Evolutionary conservation across 1,284 basidiomycete genomes (phyloP), one percentile per base, ranked within the genome.

Genomic region (Pyrrhoderma lamaoense): DNA sequence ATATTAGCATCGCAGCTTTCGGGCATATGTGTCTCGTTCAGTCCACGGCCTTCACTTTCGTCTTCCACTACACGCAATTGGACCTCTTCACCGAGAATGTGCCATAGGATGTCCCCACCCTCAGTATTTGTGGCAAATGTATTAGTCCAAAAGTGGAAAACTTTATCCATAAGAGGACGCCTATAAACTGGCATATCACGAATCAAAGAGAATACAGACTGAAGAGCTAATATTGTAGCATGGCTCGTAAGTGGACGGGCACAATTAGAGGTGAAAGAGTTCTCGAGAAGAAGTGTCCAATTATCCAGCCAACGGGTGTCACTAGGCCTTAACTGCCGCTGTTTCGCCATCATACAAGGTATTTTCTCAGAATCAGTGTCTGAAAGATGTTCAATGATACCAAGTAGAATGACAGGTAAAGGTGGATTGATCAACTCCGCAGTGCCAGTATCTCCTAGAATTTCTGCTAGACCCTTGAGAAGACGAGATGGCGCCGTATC

Each of bases 141-240:
- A 16, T 64, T 65, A 57, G 67, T 67, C 65, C 78, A 80, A 57
- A 77, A 76, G 44, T 71, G 68, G 59, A 76, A 73, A 0, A 86
- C 73, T 21, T 85, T 62, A 45, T 76, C 70, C 3, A 77, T 80
- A 13, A 89, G 68, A 1, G 78, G 76, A 47, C 71, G 68, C 39
- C 85, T 74, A 62, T 87, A 86, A 4, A 65, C 65, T 14, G 73
- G 74, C 69, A 87, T 82, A 57, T 88, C 86, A 58, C 74, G 78
- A 27, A 89, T 72, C 37, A 74, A 76, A 14, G 79, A 74, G 60
- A 84, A 85, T 0, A 80, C 77, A 8, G 63, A 64, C 45, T 77
- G 68, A 23, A 89, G 66, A 4, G 74, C 70, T 16, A 72, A 68
- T 68, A 85, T 74, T 49, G 80, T 67, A 11, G 75, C 73, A 23